A percentile compares a stretch with the other conserved stretches of the same genome.
Evolutionary conservation across 805 yeast genomes (phyloP).

Genomic region (Yarrowia bubula): DNA sequence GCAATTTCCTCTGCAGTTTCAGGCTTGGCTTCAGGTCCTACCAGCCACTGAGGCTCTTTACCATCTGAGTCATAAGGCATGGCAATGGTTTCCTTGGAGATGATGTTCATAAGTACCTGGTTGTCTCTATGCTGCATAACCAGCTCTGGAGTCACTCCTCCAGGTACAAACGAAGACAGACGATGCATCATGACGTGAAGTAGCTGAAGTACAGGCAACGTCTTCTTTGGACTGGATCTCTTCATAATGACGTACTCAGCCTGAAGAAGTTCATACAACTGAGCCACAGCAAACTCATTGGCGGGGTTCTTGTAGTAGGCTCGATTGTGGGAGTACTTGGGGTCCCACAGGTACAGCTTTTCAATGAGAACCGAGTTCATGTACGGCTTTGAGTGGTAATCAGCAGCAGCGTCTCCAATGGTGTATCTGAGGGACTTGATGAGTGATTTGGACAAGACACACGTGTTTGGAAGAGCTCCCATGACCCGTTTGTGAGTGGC

Average conservation of each 20-base stretch:
- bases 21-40: neutral
- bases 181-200: slow-evolving; percentile 20
- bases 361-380: neutral
- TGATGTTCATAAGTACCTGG: slow-evolving; percentile 25
- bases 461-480: slow-evolving; percentile 14
- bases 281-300: slow-evolving; percentile 12
- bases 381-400: neutral
- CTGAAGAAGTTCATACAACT: slow-evolving; percentile 16
- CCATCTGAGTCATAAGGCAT: slow-evolving; percentile 18
- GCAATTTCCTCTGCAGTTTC: slow-evolving; percentile 1
- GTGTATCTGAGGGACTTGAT: slow-evolving; percentile 10
- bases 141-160: slow-evolving; percentile 22
- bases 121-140: neutral
- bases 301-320: slow-evolving; percentile 7
- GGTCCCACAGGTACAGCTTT: slow-evolving; percentile 21
- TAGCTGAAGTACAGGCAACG: neutral
- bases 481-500: neutral
- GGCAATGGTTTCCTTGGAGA: slow-evolving; percentile 25
- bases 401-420: slow-evolving; percentile 9
- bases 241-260: slow-evolving; percentile 19
- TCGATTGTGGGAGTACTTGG: slow-evolving; percentile 18
- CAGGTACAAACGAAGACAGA: slow-evolving; percentile 12
- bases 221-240: neutral
- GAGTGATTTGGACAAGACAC: neutral
- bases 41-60: slow-evolving; percentile 20